Conservation (phyloP, 2,329 filamentous ascomycete species). For the Xylogone sp. region DNA sequence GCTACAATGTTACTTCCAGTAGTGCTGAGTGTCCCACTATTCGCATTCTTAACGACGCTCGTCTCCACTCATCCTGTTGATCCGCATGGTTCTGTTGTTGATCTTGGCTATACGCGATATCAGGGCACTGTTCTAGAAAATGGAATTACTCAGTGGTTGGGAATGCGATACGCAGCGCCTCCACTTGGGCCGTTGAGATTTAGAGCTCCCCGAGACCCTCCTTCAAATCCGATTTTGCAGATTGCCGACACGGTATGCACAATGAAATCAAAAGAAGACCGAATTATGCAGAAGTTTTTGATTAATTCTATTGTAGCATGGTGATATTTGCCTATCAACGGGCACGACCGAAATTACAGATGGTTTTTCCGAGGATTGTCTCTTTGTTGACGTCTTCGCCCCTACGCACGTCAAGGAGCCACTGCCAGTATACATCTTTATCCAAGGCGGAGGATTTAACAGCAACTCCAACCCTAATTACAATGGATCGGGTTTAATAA, state of each 20-base stretch:
- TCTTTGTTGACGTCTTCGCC: slow-evolving; percentile 63
- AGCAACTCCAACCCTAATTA: slow-evolving; percentile 44
- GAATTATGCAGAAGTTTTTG: not conserved
- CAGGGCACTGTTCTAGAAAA: slow-evolving; percentile 49
- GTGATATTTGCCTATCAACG: slow-evolving; percentile 18
- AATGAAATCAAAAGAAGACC: not conserved
- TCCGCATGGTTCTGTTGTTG: slow-evolving; percentile 31
- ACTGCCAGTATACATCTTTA: slow-evolving; percentile 56
- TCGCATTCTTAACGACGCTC: not conserved
- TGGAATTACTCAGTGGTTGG: slow-evolving; percentile 68
- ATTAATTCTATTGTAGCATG: slow-evolving; percentile 13
- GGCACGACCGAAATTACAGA: slow-evolving; percentile 17
- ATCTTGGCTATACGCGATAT: slow-evolving; percentile 66
- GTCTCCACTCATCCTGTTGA: not conserved
- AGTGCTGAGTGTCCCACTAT: too few relatives aligned
- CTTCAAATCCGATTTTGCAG: slow-evolving; percentile 13
- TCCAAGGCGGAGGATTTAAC: slow-evolving; percentile 61
- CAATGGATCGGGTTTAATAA: slow-evolving; percentile 58
- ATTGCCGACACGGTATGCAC: slow-evolving; percentile 21
- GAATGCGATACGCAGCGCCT: slow-evolving; percentile 69
- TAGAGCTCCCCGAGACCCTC: slow-evolving; percentile 61
- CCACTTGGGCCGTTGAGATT: slow-evolving; percentile 66
- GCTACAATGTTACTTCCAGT: too few relatives aligned
- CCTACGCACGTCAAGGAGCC: slow-evolving; percentile 46
- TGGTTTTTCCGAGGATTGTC: slow-evolving; percentile 59